Evolutionary conservation across 2,329 filamentous ascomycete species (phyloP).

Genomic region (Chrysoporthe austroafricana): DNA sequence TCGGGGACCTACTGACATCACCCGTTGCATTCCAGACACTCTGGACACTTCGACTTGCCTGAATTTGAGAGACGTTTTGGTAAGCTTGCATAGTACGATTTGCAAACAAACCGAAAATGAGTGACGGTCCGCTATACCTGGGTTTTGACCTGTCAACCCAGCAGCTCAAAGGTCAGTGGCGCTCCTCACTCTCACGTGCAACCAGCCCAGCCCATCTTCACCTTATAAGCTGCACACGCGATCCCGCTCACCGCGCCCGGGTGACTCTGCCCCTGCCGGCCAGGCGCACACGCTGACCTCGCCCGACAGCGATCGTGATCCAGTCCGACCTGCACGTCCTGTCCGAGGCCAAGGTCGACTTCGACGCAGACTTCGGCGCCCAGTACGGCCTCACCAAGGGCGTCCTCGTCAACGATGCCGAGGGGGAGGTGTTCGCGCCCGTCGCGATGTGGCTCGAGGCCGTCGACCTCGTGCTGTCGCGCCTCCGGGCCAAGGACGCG

Average conservation of each 20-base stretch:
- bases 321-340: conserved; percentile 79
- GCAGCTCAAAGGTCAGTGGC: conserved; percentile 78
- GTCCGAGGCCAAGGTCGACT: conserved; percentile 89
- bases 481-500: conserved; percentile 70
- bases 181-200: conserved; percentile 25
- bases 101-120: conserved; percentile 21
- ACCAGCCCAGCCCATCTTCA: neutral
- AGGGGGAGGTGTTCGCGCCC: conserved; percentile 90
- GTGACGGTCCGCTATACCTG: conserved; percentile 70
- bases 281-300: conserved; percentile 7
- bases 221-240: neutral
- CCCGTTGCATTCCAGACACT: neutral
- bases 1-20: conserved; percentile 8
- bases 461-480: conserved; percentile 79
- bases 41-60: too few relatives aligned
- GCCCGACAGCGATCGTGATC: conserved; percentile 73
- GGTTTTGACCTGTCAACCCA: conserved; percentile 97
- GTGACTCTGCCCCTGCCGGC: neutral
- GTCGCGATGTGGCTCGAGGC: conserved; percentile 95
- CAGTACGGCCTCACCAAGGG: conserved; percentile 86
- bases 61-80: neutral
- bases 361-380: conserved; percentile 77
- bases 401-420: conserved; percentile 78
- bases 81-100: neutral
- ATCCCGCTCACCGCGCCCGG: too few relatives aligned